Conservation (phyloP, 768 basidiomycete genomes). For the Kwoniella newhampshirensis region DNA sequence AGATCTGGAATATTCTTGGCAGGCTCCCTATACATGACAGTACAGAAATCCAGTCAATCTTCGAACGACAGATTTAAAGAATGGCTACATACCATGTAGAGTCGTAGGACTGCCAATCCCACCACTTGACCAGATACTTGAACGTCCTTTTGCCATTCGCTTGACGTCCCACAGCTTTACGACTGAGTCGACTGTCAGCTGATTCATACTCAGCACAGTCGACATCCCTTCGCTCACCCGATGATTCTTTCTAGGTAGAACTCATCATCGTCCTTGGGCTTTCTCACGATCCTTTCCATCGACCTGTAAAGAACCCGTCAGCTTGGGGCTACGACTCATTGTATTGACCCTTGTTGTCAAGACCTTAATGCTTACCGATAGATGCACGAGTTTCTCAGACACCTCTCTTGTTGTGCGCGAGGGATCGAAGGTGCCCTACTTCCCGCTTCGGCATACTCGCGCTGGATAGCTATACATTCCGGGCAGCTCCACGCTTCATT, state of each 20-base stretch:
- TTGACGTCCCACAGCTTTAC: slow-evolving; percentile 2
- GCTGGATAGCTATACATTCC: slow-evolving; percentile 4
- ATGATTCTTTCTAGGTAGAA: slow-evolving; percentile 21
- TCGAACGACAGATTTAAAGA: neutral
- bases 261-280: slow-evolving; percentile 17
- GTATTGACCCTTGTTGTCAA: neutral
- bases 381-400: slow-evolving; percentile 20
- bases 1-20: slow-evolving; percentile 16
- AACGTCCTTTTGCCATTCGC: slow-evolving; percentile 5
- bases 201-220: neutral
- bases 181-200: slow-evolving; percentile 1
- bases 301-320: slow-evolving; percentile 3
- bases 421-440: neutral
- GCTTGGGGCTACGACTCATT: neutral
- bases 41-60: neutral
- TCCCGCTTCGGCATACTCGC: neutral
- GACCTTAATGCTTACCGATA: slow-evolving; percentile 7
- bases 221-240: slow-evolving; percentile 8
- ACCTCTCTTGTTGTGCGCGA: slow-evolving; percentile 16
- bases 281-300: slow-evolving; percentile 9
- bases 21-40: slow-evolving; percentile 9
- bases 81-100: slow-evolving; percentile 16
- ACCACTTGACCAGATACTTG: slow-evolving; percentile 23
- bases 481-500: slow-evolving; percentile 26
- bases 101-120: slow-evolving; percentile 22